Evolutionary conservation across 768 basidiomycete species (phyloP), one percentile per base, ranked within the genome.

Genomic region (Xanthoconium purpureum): DNA sequence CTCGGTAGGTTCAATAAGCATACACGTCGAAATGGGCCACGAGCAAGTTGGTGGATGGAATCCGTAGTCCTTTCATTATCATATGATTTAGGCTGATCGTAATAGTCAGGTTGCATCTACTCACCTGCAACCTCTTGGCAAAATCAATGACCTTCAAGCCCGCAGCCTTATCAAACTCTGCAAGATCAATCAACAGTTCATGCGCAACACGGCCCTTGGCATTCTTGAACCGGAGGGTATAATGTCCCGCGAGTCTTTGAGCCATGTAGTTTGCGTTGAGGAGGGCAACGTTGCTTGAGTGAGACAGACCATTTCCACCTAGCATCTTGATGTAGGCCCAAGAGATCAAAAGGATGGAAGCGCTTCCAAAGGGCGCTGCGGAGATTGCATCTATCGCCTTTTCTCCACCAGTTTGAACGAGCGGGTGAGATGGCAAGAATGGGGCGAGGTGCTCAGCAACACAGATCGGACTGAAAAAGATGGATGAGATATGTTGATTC

Each of bases 291-390:
- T 89, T 90, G 3, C 94, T 90, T 0, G 94, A 87, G 56, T 93
- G 82, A 24, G 85, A 82, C 29, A 99, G 82, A 8, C 97, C 97
- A 53, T 84, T 77, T 9, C 95, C 96, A 29, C 97, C 97, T n/a
- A 99, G 84, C 97, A 99, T 98, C 77, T 91, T 96, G 80, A 97
- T 92, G 73, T 97, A 99, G 13, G 97, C 96, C 95, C 96, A 98
- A 0, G 95, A 98, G 65, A 98, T 98, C 58, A 95, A 80, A 46
- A 91, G 86, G 65, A 99, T 94, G 8, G 93, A 95, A 3, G 97
- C 91, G 61, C 93, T 95, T 44, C 97, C 96, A 68, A 85, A 98
- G 0, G 94, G 97, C 2, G 90, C 94, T 0, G 91, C 91, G 10
- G 96, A 85, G 45, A 98, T 88, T 7, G 97, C 91, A 32, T 87